A percentile compares a stretch with the other conserved stretches of the same genome.
Evolutionary conservation across 495 filamentous ascomycete species (phyloP).

Genomic region (Lepraria neglecta): DNA sequence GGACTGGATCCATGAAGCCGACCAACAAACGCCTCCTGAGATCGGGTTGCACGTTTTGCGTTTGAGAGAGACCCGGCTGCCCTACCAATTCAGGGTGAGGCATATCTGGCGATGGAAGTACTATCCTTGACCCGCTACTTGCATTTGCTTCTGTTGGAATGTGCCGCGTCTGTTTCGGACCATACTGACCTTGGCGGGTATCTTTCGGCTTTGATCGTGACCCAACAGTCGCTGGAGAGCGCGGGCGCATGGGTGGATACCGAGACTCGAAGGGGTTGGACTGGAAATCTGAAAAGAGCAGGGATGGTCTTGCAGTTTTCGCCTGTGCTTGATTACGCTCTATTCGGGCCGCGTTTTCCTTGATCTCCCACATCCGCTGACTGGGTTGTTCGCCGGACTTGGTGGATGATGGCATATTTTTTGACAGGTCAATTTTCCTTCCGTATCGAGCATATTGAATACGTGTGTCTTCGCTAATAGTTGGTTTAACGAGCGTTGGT

Average conservation of each 20-base stretch:
- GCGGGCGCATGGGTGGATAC: not conserved
- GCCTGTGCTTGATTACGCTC: conserved; percentile 13
- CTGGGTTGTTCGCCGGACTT: not conserved
- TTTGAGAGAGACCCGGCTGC: not conserved
- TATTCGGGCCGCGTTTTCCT: conserved; percentile 11
- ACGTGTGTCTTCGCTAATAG: not conserved
- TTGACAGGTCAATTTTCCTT: no score
- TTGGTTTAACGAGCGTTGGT: conserved; percentile 3
- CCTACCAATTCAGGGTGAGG: not conserved
- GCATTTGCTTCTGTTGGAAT: not conserved
- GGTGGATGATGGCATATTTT: not conserved
- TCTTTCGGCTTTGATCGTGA: not conserved
- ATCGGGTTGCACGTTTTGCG: not conserved
- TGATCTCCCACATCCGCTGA: conserved; percentile 7
- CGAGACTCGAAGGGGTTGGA: not conserved
- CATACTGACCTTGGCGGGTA: no score
- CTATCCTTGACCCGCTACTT: not conserved
- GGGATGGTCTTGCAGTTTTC: not conserved
- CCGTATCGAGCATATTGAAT: not conserved
- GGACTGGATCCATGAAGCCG: conserved; percentile 41
- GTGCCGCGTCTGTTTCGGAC: no score
- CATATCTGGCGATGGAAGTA: no score
- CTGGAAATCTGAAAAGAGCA: conserved; percentile 1
- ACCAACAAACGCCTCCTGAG: not conserved
- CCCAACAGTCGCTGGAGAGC: not conserved